phyloP scores from a whole-genome alignment of 1,284 basidiomycete genomes.

The Pholiota adiposa region DNA sequence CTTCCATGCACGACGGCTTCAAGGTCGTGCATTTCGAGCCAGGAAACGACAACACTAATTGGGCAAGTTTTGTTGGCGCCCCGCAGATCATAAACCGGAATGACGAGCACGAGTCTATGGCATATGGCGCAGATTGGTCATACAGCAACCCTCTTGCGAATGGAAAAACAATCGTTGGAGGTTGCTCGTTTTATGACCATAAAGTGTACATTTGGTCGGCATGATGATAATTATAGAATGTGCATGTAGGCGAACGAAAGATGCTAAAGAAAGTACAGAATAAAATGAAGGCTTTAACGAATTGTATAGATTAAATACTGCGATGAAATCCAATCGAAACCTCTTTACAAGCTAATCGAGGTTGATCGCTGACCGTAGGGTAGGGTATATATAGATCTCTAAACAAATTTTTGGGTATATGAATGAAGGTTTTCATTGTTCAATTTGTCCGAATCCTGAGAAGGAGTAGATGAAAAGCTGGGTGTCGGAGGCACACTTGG shows the following conservation, averaged over 20 bases:
- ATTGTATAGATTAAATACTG: too few species aligned
- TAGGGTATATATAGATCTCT: not conserved
- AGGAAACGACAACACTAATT: conserved; percentile 2
- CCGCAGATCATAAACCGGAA: conserved; percentile 63
- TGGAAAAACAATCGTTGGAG: conserved; percentile 69
- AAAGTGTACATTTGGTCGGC: conserved; percentile 81
- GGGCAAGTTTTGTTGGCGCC: conserved; percentile 15
- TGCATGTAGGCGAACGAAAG: not conserved
- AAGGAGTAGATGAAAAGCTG: conserved; percentile 28
- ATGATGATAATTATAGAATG: conserved; percentile 31
- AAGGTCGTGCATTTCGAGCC: conserved; percentile 70
- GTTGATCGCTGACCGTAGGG: not conserved
- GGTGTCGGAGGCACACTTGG: conserved; percentile 31
- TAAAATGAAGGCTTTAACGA: not conserved
- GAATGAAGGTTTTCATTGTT: conserved; percentile 2
- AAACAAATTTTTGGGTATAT: not conserved
- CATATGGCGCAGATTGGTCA: conserved; percentile 98
- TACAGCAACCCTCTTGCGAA: conserved; percentile 35
- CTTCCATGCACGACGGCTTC: conserved; percentile 98
- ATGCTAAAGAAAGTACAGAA: not conserved
- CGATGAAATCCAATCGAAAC: too few species aligned
- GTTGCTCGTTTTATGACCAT: conserved; percentile 98
- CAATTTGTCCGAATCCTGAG: not conserved
- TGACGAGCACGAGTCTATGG: conserved; percentile 82
- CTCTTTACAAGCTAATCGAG: too few species aligned